Evolutionary conservation across 257 asterid species (phyloP).

Genomic region (Schizonepeta tenuifolia): DNA sequence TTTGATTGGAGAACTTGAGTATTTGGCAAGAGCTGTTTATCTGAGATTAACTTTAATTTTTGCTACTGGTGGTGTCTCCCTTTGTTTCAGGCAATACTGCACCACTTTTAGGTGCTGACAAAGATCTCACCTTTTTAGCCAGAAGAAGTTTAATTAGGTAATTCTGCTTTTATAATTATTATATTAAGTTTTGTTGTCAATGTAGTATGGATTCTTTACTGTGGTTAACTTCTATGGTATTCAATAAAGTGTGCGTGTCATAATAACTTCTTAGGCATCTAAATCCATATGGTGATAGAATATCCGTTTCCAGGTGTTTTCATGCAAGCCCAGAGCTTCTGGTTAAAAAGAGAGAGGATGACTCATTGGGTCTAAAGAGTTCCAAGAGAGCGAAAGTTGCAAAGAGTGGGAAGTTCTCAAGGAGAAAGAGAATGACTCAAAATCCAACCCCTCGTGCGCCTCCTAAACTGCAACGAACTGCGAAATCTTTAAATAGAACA

Average conservation of each 20-base stretch:
- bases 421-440: conserved; percentile 54
- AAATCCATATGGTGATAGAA: conserved; percentile 3
- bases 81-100: conserved; percentile 48
- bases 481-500: conserved; percentile 64
- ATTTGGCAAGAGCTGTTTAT: conserved; percentile 18
- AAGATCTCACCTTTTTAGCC: conserved; percentile 31
- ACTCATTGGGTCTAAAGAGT: conserved; percentile 54
- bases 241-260: conserved; percentile 11
- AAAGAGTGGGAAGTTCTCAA: conserved; percentile 77
- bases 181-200: conserved; percentile 8
- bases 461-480: conserved; percentile 57
- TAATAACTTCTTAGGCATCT: conserved; percentile 6
- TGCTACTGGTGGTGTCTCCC: conserved; percentile 27
- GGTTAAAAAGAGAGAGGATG: conserved; percentile 48
- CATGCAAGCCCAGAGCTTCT: conserved; percentile 71
- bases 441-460: conserved; percentile 81
- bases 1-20: conserved; percentile 9
- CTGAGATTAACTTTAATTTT: background rate
- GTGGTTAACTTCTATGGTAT: conserved; percentile 13
- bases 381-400: conserved; percentile 53
- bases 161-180: conserved; percentile 8
- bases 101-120: conserved; percentile 36
- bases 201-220: conserved; percentile 15
- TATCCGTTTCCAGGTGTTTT: conserved; percentile 53
- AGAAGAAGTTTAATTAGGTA: conserved; percentile 54